These are phyloP conservation scores for Apiotrichum mycotoxinovorans DNA, from an alignment of 1,284 basidiomycete genomes.

Conservation along the genomic window DNA sequence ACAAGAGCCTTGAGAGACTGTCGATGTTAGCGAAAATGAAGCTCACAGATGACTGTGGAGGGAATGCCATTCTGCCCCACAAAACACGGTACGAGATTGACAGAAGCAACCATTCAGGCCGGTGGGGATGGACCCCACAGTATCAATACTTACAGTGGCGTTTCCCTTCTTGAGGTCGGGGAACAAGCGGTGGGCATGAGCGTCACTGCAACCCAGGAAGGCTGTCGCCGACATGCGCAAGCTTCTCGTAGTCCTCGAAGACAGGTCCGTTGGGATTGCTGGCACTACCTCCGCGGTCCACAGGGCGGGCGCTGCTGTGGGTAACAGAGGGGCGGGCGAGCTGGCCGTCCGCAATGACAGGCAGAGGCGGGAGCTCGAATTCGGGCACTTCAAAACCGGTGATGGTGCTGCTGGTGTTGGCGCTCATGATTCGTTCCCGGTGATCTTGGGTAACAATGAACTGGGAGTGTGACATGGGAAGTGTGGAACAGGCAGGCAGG, in stretches of 20 bases:
- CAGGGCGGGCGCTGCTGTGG: slow-evolving; percentile 21
- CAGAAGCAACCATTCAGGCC: too few species aligned
- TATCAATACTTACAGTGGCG: slow-evolving; percentile 32
- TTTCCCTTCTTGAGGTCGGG: slow-evolving; percentile 32
- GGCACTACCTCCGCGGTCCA: not conserved
- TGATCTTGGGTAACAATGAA: too few species aligned
- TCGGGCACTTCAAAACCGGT: not conserved
- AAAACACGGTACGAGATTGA: too few species aligned
- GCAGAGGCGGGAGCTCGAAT: slow-evolving; percentile 26
- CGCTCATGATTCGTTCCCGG: too few species aligned
- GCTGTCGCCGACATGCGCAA: slow-evolving; percentile 43
- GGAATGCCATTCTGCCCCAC: too few species aligned
- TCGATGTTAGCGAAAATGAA: not conserved
- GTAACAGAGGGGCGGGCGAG: slow-evolving; percentile 24
- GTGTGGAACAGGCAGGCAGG: too few species aligned
- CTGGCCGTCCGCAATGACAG: slow-evolving; percentile 25
- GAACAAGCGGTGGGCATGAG: slow-evolving; percentile 32
- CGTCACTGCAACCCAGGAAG: slow-evolving; percentile 31
- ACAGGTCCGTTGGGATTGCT: not conserved
- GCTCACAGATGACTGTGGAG: too few species aligned
- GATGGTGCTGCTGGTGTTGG: not conserved
- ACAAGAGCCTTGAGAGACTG: slow-evolving; percentile 33
- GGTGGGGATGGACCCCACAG: too few species aligned
- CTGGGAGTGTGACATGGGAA: too few species aligned
- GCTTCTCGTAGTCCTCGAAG: slow-evolving; percentile 38